These are phyloP conservation scores for Isabelozyma pseudorhagii DNA, from an alignment of 805 yeast species.

Conservation along the genomic window DNA sequence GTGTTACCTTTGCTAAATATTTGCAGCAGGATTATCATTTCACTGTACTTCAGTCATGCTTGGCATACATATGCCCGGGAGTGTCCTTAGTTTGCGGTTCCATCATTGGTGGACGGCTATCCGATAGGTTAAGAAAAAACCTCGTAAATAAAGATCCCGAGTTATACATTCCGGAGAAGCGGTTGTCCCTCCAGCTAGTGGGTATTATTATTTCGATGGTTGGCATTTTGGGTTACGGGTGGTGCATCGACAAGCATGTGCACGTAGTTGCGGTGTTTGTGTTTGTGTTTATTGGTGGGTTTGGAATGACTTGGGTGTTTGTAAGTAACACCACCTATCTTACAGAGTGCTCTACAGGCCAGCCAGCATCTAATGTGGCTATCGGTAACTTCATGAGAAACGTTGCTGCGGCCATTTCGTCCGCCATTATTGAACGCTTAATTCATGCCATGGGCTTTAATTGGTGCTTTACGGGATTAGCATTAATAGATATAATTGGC, in stretches of 20 bases:
- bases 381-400: constrained; percentile 52
- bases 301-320: constrained; percentile 56
- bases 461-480: constrained; percentile 56
- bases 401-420: constrained; percentile 51
- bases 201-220: constrained; percentile 42
- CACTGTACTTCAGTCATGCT: constrained; percentile 32
- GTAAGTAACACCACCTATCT: constrained; percentile 52
- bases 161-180: constrained; percentile 41
- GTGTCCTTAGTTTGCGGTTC: constrained; percentile 48
- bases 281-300: constrained; percentile 45
- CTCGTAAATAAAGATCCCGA: constrained; percentile 21
- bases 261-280: constrained; percentile 40
- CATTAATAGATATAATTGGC: constrained; percentile 20
- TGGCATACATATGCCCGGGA: constrained; percentile 55
- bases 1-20: constrained; percentile 45
- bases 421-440: constrained; percentile 40
- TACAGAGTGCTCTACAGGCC: constrained; percentile 47
- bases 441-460: constrained; percentile 42
- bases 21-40: constrained; percentile 36
- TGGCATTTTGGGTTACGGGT: constrained; percentile 51
- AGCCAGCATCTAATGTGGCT: constrained; percentile 54
- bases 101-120: constrained; percentile 44
- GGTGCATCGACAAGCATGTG: constrained; percentile 42
- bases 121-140: constrained; percentile 34
- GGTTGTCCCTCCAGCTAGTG: constrained; percentile 41